Percentiles rank a stretch among this genome's conserved stretches.
Evolutionary conservation across 441 rosid genomes (phyloP).

Genomic region (Erodium moschatum): DNA sequence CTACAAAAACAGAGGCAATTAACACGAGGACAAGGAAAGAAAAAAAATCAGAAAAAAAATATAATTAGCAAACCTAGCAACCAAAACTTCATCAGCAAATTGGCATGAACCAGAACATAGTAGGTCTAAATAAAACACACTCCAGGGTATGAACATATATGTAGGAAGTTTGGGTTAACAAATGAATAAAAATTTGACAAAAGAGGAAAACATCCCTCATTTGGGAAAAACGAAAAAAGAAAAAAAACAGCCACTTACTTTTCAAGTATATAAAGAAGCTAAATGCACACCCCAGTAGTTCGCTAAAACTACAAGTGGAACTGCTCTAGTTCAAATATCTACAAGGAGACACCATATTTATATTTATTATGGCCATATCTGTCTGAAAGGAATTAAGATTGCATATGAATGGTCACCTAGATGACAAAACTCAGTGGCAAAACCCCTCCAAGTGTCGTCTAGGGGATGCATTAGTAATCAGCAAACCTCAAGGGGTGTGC

Average conservation of each 20-base stretch:
- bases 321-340: background rate
- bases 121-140: background rate
- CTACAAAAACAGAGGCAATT: slow-evolving; percentile 23
- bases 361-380: too few species aligned
- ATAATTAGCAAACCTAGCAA: background rate
- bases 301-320: background rate
- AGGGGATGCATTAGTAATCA: background rate
- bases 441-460: too few species aligned
- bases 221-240: background rate
- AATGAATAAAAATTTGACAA: background rate
- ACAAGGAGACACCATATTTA: background rate
- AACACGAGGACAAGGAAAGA: background rate
- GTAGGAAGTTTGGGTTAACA: background rate
- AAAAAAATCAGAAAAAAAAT: background rate
- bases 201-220: background rate
- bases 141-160: background rate
- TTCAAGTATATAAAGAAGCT: background rate
- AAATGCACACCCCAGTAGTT: background rate
- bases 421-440: too few species aligned
- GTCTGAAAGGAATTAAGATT: too few species aligned
- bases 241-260: background rate
- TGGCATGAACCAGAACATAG: background rate
- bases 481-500: background rate
- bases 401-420: too few species aligned
- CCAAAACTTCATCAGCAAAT: background rate